A percentile compares a stretch with the other conserved stretches of the same genome.
These are phyloP conservation scores for Colletotrichum somersetense DNA, from an alignment of 2,329 filamentous ascomycete species.

Conservation along the genomic window DNA sequence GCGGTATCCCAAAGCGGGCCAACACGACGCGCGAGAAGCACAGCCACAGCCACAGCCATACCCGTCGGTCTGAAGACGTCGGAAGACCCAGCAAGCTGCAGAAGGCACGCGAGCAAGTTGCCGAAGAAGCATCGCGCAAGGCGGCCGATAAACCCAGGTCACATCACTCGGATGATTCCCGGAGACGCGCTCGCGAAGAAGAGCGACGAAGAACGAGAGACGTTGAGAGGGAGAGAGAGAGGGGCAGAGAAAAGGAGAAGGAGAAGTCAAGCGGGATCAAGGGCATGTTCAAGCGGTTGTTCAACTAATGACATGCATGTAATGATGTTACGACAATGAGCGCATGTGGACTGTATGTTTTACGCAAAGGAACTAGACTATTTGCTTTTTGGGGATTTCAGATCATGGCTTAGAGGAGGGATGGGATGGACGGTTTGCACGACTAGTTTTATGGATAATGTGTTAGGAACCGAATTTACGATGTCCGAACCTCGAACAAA, in stretches of 20 bases:
- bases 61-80: conserved; percentile 46
- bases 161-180: conserved; percentile 49
- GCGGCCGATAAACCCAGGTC: conserved; percentile 47
- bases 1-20: conserved; percentile 51
- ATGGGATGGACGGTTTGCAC: background rate
- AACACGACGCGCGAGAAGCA: conserved; percentile 49
- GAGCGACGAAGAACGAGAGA: conserved; percentile 42
- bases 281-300: conserved; percentile 54
- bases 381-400: background rate
- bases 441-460: conserved; percentile 22
- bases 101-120: conserved; percentile 45
- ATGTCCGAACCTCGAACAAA: background rate
- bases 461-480: conserved; percentile 11
- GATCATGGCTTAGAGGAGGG: background rate
- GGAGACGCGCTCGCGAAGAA: conserved; percentile 48
- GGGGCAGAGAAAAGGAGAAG: conserved; percentile 37
- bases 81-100: conserved; percentile 43
- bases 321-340: conserved; percentile 35
- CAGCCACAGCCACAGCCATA: conserved; percentile 42
- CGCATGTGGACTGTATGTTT: conserved; percentile 52
- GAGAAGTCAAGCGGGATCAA: conserved; percentile 50
- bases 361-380: background rate
- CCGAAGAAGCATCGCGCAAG: conserved; percentile 32
- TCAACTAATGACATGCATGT: conserved; percentile 45
- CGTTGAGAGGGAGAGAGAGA: conserved; percentile 26